phyloP scores from a whole-genome alignment of 2,329 filamentous ascomycete genomes.

The Blastomyces emzantsi region DNA sequence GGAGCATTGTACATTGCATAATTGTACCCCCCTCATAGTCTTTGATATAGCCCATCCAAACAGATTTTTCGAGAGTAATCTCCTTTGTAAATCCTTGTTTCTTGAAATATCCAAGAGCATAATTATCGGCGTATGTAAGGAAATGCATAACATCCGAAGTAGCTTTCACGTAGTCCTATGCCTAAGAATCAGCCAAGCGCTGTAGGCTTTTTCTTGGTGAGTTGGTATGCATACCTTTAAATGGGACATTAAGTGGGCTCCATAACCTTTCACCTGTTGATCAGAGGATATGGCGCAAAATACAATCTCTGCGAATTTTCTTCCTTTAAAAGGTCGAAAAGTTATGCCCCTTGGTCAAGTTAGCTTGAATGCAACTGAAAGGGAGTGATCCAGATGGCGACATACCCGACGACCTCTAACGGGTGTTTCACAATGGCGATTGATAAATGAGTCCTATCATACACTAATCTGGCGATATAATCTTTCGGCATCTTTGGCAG shows the following conservation, averaged over 20 bases:
- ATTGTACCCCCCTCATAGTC: slow-evolving; percentile 98
- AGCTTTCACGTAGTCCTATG: slow-evolving; percentile 81
- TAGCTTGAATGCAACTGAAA: slow-evolving; percentile 11
- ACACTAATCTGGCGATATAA: slow-evolving; percentile 94
- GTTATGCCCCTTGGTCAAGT: slow-evolving; percentile 68
- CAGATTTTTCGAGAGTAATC: slow-evolving; percentile 78
- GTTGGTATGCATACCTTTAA: slow-evolving; percentile 54
- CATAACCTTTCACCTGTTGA: slow-evolving; percentile 97
- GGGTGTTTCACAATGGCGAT: slow-evolving; percentile 98
- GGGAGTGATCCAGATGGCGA: slow-evolving; percentile 10
- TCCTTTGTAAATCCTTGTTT: slow-evolving; percentile 99
- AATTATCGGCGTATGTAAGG: slow-evolving; percentile 96
- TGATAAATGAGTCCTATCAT: slow-evolving; percentile 90
- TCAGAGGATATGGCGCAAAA: slow-evolving; percentile 97
- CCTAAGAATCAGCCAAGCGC: slow-evolving; percentile 13
- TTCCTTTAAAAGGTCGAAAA: slow-evolving; percentile 85
- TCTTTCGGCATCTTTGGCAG: slow-evolving; percentile 99
- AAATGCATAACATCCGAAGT: slow-evolving; percentile 98
- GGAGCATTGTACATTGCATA: slow-evolving; percentile 98
- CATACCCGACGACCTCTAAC: slow-evolving; percentile 70
- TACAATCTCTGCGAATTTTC: slow-evolving; percentile 94
- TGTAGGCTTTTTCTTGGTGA: neutral
- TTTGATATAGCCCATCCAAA: slow-evolving; percentile 99
- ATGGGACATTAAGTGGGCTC: slow-evolving; percentile 95
- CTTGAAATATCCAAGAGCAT: slow-evolving; percentile 97